Evolutionary conservation across 768 basidiomycete genomes (phyloP), one percentile per base, ranked within the genome.

Genomic region (Aureoboletus auriporus): DNA sequence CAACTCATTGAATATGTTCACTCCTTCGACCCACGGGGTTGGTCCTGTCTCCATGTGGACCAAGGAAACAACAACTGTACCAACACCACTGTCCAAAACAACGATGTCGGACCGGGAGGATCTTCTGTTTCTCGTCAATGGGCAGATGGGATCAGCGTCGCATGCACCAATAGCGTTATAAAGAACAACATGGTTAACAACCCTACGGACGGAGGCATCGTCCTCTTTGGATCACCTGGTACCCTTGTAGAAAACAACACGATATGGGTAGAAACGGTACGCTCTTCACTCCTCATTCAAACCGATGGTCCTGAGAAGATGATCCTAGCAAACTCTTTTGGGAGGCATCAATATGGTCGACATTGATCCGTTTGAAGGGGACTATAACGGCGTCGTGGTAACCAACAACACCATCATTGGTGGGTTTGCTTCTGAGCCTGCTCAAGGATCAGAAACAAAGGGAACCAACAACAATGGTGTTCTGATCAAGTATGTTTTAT

Each of bases 301-400:
- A 23, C 20, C 4, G 20, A 23, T 23, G 20, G 20, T 23, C 20
- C 20, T 23, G 20, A 23, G 2, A 23, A 23, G 20, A 23, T 23
- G 20, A 23, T 23, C 20, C 20, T 50, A 89, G 85, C 71, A 79
- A 58, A 88, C 84, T 0, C 67, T 86, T 4, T 73, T 87, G 5
- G 87, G 86, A 31, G 86, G 87, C 8, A 86, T 89, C 59, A 89
- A 89, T 56, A 65, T 90, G 75, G 88, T 89, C 9, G 86, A 89
- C 57, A 78, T 81, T 49, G 59, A 70, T 8, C 86, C 88, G 6
- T 90, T 75, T 68, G 60, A 59, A 14, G 89, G 87, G 2, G 67
- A 86, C 61, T 90, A 77, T 59, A 73, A 74, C 0, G 75, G 77
- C 23, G 84, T 83, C 5, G 67, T 86, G 16, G 84, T 90, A 8